phyloP scores from a whole-genome alignment of 2,329 filamentous ascomycete species.

The Lachnellula hyalina region DNA sequence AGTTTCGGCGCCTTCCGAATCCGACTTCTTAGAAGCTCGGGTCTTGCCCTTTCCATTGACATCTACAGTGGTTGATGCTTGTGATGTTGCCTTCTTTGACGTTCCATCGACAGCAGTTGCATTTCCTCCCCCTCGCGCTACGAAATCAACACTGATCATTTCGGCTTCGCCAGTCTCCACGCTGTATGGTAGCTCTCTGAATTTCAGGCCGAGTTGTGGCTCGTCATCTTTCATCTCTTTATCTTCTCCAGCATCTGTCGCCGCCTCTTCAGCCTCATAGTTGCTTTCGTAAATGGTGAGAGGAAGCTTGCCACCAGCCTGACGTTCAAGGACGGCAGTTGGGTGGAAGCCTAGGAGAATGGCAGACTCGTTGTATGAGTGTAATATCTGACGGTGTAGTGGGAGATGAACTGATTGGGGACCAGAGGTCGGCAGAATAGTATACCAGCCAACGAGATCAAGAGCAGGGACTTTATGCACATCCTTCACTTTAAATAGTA shows the following conservation, averaged over 20 bases:
- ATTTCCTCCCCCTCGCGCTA: conserved; percentile 78
- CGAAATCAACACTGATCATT: conserved; percentile 95
- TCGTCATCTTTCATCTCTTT: conserved; percentile 67
- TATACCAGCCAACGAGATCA: conserved; percentile 90
- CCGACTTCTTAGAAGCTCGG: conserved; percentile 28
- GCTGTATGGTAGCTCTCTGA: conserved; percentile 77
- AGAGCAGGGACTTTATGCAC: conserved; percentile 82
- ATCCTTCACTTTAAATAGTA: conserved; percentile 60
- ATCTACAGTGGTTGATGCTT: conserved; percentile 28
- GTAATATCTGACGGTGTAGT: conserved; percentile 72
- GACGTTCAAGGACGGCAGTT: conserved; percentile 45
- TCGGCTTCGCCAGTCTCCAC: conserved; percentile 94
- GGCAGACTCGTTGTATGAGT: conserved; percentile 73
- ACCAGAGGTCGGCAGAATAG: conserved; percentile 66
- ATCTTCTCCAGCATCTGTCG: conserved; percentile 51
- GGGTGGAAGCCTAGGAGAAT: conserved; percentile 85
- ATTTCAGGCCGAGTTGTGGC: conserved; percentile 57
- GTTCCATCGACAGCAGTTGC: conserved; percentile 54
- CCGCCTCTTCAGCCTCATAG: conserved; percentile 61
- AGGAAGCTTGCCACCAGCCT: conserved; percentile 74
- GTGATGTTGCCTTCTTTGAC: conserved; percentile 22
- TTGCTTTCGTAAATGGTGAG: conserved; percentile 86
- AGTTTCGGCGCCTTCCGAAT: conserved; percentile 24
- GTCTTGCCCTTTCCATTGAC: conserved; percentile 26
- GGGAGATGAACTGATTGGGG: conserved; percentile 63